Conservation (phyloP, 2,329 filamentous ascomycete genomes). For the Xylaria hypoxylon region DNA sequence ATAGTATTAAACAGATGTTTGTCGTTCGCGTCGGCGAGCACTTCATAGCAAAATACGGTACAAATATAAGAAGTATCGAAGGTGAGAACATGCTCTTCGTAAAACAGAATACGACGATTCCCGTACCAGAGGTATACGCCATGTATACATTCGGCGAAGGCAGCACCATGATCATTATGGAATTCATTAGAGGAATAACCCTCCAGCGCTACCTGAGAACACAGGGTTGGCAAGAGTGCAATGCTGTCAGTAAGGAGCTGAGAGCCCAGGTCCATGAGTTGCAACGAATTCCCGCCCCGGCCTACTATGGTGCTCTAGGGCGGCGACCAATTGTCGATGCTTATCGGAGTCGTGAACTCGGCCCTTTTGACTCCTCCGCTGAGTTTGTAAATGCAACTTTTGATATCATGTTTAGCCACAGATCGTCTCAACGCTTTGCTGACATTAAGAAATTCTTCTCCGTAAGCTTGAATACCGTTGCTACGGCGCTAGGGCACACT, state of each 20-base stretch:
- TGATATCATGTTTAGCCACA: not conserved
- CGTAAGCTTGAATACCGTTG: not conserved
- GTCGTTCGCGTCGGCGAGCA: conserved; percentile 23
- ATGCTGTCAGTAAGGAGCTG: not conserved
- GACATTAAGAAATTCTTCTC: not conserved
- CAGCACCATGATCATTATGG: conserved; percentile 29
- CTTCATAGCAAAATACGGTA: conserved; percentile 28
- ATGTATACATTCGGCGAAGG: conserved; percentile 7
- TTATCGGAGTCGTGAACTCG: not conserved
- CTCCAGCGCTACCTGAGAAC: not conserved
- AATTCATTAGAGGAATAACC: conserved; percentile 1
- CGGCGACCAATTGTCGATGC: not conserved
- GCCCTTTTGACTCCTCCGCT: conserved; percentile 7
- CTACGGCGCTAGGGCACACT: not conserved
- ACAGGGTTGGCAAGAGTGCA: not conserved
- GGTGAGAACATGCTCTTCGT: conserved; percentile 36
- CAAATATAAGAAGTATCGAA: not conserved
- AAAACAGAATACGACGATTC: conserved; percentile 11
- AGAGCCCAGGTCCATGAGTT: conserved; percentile 21
- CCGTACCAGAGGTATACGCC: conserved; percentile 30
- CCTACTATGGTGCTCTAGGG: conserved; percentile 28
- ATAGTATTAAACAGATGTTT: not conserved
- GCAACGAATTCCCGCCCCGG: conserved; percentile 10
- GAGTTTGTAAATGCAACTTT: not conserved
- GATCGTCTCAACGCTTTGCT: not conserved